phyloP scores from a whole-genome alignment of 345 rosid genomes.

The Heritiera fomes region DNA sequence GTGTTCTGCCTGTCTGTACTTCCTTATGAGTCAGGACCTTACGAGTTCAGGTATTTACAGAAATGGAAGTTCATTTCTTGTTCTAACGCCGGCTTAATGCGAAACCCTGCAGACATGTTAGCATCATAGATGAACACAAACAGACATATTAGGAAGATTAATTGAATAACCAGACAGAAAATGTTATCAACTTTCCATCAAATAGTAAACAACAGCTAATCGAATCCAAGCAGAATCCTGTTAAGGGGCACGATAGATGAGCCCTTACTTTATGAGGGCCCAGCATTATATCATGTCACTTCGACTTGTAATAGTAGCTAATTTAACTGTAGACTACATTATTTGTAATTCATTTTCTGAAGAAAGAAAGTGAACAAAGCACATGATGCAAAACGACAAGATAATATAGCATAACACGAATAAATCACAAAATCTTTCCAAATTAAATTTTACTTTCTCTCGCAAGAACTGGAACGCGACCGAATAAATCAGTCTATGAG shows the following conservation, averaged over 20 bases:
- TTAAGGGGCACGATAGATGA: not conserved
- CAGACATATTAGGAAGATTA: not conserved
- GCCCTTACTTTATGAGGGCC: not conserved
- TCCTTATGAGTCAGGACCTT: not conserved
- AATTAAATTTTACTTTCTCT: too few species aligned
- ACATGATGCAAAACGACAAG: slow-evolving; percentile 10
- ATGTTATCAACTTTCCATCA: slow-evolving; percentile 7
- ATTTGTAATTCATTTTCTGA: not conserved
- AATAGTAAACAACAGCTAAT: not conserved
- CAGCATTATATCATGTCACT: not conserved
- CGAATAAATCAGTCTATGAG: too few species aligned
- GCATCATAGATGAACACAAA: not conserved
- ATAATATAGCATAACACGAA: too few species aligned
- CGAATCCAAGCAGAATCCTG: not conserved
- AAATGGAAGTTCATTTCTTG: not conserved
- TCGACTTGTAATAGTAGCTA: not conserved
- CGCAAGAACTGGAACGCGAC: too few species aligned
- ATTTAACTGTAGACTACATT: slow-evolving; percentile 6
- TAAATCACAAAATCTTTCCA: too few species aligned
- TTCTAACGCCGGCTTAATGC: not conserved
- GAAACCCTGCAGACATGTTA: not conserved
- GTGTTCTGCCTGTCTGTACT: not conserved
- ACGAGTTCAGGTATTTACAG: not conserved
- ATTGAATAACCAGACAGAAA: not conserved
- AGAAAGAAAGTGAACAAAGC: not conserved